A percentile compares a stretch with the other conserved stretches of the same genome.
These are phyloP conservation scores for Cryptococcus neoformans DNA, from an alignment of 1,284 basidiomycete genomes.

Conservation along the genomic window DNA sequence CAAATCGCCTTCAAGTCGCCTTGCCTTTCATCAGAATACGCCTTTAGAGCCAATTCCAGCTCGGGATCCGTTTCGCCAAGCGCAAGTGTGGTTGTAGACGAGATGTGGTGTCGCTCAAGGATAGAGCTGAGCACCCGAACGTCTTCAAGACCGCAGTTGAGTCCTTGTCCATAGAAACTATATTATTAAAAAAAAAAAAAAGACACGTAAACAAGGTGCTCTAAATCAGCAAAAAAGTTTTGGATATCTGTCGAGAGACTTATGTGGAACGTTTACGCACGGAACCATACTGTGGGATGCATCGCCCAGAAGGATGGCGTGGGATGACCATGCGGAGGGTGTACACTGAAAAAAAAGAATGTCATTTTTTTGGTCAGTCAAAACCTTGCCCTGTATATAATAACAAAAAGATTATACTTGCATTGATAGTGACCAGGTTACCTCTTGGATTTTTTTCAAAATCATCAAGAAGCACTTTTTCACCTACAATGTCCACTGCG, in stretches of 20 bases:
- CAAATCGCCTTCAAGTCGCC: conserved; percentile 86
- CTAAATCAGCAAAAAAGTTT: not conserved
- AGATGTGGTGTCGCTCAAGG: conserved; percentile 66
- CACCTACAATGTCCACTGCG: conserved; percentile 77
- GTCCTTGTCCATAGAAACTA: conserved; percentile 96
- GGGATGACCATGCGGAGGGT: conserved; percentile 87
- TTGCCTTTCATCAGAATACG: conserved; percentile 77
- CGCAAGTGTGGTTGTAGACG: conserved; percentile 43
- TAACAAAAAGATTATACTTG: conserved; percentile 44
- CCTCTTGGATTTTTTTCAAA: conserved; percentile 80
- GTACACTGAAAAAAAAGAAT: conserved; percentile 35
- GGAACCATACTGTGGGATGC: conserved; percentile 92
- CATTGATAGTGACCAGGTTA: conserved; percentile 87
- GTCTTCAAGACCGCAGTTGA: conserved; percentile 97
- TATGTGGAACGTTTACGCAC: conserved; percentile 18
- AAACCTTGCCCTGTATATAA: conserved; percentile 1
- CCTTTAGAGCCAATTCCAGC: conserved; percentile 64
- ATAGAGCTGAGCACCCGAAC: conserved; percentile 81
- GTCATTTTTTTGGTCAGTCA: too few species aligned
- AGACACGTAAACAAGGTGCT: not conserved
- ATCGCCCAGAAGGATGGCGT: conserved; percentile 86
- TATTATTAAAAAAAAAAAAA: not conserved
- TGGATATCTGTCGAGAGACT: not conserved
- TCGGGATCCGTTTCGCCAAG: conserved; percentile 45
- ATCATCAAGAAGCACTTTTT: conserved; percentile 68